Conservation (phyloP, 192 early-diverging fungal species). For the Rhizoclosmatium sp. region DNA sequence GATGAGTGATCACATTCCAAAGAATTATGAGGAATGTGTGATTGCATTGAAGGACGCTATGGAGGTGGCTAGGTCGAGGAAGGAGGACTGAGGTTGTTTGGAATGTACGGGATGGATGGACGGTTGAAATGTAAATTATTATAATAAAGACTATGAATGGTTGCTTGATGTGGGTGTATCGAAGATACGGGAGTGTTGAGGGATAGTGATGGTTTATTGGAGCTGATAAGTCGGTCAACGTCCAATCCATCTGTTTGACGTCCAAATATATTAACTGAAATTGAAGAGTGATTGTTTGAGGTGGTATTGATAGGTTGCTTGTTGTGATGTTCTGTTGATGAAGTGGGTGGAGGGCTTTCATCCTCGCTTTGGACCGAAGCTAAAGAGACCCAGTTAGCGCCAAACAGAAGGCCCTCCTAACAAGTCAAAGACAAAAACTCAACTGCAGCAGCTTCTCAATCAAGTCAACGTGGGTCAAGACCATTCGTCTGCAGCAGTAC, state of each 20-base stretch:
- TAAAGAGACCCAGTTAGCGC: neutral
- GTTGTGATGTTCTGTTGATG: too few species aligned
- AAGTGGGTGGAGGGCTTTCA: neutral
- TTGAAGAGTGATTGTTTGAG: too few species aligned
- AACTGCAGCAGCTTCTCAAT: slow-evolving; percentile 98
- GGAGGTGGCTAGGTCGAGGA: neutral
- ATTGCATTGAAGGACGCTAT: slow-evolving; percentile 34
- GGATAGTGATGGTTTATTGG: too few species aligned
- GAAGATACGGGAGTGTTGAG: too few species aligned
- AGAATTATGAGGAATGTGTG: slow-evolving; percentile 71
- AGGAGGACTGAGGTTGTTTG: neutral
- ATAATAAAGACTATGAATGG: too few species aligned
- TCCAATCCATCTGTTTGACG: too few species aligned
- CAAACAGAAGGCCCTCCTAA: neutral
- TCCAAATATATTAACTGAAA: too few species aligned
- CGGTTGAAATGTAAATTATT: too few species aligned
- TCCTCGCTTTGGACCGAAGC: slow-evolving; percentile 14
- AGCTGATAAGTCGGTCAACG: too few species aligned
- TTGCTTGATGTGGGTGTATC: too few species aligned
- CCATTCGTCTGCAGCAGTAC: slow-evolving; percentile 98
- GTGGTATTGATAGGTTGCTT: too few species aligned
- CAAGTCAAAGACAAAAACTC: slow-evolving; percentile 1
- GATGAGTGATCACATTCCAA: slow-evolving; percentile 80
- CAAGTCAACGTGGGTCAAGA: slow-evolving; percentile 96
- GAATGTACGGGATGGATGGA: too few species aligned